phyloP scores from a whole-genome alignment of 2,329 filamentous ascomycete genomes.

The Fusarium coffeatum region DNA sequence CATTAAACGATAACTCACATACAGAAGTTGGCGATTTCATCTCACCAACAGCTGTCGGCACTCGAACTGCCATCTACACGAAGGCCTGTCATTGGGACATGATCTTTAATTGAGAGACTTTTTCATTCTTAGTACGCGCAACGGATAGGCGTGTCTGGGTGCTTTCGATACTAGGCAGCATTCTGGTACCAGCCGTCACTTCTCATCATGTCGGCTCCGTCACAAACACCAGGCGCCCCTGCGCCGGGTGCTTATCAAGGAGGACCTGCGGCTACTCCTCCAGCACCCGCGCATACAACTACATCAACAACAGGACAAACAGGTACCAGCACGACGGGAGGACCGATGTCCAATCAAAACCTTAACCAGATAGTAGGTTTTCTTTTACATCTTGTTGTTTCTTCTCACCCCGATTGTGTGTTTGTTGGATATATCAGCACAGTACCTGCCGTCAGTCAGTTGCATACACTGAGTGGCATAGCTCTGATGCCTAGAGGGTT shows the following conservation, averaged over 20 bases:
- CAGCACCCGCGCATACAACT: constrained; percentile 46
- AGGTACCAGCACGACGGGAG: constrained; percentile 49
- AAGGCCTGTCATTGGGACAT: constrained; percentile 10
- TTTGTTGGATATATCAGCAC: background rate
- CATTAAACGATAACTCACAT: background rate
- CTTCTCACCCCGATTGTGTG: background rate
- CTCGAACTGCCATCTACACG: background rate
- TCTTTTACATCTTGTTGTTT: constrained; percentile 34
- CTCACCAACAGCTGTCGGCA: background rate
- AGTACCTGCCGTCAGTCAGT: background rate
- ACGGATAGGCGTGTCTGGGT: background rate
- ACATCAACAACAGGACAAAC: constrained; percentile 46
- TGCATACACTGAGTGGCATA: background rate
- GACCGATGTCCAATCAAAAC: constrained; percentile 82
- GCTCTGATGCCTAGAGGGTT: background rate
- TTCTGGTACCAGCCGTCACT: background rate
- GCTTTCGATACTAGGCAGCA: background rate
- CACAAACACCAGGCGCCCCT: constrained; percentile 47
- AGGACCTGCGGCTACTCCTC: constrained; percentile 51
- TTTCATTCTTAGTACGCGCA: background rate
- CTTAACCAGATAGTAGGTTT: constrained; percentile 91
- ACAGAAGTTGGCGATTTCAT: background rate
- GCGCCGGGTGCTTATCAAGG: constrained; percentile 49
- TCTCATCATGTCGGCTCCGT: constrained; percentile 51
- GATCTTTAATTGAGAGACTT: constrained; percentile 12